These are phyloP conservation scores for Hura crepitans DNA, from an alignment of 441 rosid genomes.

Conservation along the genomic window DNA sequence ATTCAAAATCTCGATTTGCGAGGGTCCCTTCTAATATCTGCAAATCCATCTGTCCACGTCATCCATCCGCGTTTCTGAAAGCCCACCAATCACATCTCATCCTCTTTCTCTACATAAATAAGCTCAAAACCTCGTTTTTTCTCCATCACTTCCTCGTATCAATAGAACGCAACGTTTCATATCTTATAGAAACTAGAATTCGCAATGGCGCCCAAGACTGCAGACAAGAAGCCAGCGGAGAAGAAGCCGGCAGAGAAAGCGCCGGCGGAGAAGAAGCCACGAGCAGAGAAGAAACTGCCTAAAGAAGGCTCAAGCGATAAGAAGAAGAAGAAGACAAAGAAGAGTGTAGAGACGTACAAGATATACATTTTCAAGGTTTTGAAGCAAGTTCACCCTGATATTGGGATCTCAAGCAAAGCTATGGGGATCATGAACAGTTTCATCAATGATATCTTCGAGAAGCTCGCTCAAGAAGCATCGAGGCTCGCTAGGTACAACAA, in stretches of 20 bases:
- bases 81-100: slow-evolving; percentile 18
- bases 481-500: slow-evolving; percentile 29
- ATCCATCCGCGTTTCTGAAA: slow-evolving; percentile 15
- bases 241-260: slow-evolving; percentile 26
- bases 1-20: neutral
- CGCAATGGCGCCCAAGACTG: slow-evolving; percentile 31
- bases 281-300: slow-evolving; percentile 30
- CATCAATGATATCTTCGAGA: slow-evolving; percentile 32
- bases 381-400: slow-evolving; percentile 32
- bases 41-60: slow-evolving; percentile 19
- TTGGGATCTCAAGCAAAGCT: slow-evolving; percentile 31
- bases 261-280: slow-evolving; percentile 30
- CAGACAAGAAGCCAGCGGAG: slow-evolving; percentile 31
- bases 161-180: neutral
- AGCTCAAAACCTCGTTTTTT: neutral
- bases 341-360: slow-evolving; percentile 30
- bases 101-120: slow-evolving; percentile 6
- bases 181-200: neutral
- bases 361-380: slow-evolving; percentile 30
- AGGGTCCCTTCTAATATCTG: neutral
- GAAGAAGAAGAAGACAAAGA: slow-evolving; percentile 33
- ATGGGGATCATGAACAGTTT: slow-evolving; percentile 35
- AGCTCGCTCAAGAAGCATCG: slow-evolving; percentile 25
- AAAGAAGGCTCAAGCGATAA: slow-evolving; percentile 28
- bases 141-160: no score